Evolutionary conservation across 352 stramenopile species (phyloP).

Genomic region (Aphanomyces cochlioides): DNA sequence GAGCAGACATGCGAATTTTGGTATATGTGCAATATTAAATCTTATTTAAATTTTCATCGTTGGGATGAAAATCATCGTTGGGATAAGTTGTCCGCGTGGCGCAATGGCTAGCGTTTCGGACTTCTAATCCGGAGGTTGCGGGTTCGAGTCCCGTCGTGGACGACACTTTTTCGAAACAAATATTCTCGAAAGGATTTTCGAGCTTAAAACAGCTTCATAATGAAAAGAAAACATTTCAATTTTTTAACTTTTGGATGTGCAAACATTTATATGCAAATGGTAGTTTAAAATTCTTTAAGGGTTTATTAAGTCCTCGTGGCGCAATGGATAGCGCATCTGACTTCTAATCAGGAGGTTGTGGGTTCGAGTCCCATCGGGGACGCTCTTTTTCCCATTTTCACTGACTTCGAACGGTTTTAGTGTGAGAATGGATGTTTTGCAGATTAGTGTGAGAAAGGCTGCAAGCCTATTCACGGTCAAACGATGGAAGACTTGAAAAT

Average conservation of each 20-base stretch:
- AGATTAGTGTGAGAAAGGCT: no score
- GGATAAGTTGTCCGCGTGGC: constrained; percentile 15
- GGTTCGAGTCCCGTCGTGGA: constrained; percentile 26
- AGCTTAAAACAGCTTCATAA: no score
- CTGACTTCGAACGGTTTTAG: not conserved
- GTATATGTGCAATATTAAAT: no score
- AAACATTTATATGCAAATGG: no score
- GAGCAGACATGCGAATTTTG: no score
- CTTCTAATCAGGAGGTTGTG: constrained; percentile 32
- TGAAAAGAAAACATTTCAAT: not conserved
- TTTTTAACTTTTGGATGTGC: not conserved
- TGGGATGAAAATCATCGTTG: not conserved
- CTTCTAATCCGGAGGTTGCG: constrained; percentile 28
- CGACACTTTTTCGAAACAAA: constrained; percentile 9
- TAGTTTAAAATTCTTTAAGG: constrained; percentile 19
- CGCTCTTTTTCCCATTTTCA: constrained; percentile 12
- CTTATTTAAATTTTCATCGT: not conserved
- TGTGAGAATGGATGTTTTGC: not conserved
- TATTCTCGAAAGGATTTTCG: no score
- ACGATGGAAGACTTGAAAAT: constrained; percentile 1
- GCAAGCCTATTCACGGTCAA: not conserved
- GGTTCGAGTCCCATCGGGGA: constrained; percentile 30
- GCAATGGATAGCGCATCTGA: constrained; percentile 31
- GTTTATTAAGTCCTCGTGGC: constrained; percentile 8
- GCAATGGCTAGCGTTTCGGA: constrained; percentile 27